phyloP scores from a whole-genome alignment of 2,329 filamentous ascomycete genomes.

The Aureobasidium sp. region DNA sequence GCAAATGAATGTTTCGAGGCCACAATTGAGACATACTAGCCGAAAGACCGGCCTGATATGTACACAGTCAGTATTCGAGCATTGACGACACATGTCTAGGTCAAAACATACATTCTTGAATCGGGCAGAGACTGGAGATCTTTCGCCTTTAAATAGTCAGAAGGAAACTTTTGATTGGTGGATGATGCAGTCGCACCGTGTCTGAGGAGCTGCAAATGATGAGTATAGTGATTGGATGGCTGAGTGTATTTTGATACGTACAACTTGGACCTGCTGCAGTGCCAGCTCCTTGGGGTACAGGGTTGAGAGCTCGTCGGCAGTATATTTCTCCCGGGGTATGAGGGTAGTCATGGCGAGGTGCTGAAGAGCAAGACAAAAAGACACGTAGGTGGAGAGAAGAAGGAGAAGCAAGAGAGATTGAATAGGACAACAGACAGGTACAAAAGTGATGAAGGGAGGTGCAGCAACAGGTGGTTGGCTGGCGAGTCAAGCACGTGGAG shows the following conservation, averaged over 20 bases:
- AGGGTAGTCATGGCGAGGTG: slow-evolving; percentile 64
- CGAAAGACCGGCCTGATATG: slow-evolving; percentile 38
- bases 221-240: background rate
- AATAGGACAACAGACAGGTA: background rate
- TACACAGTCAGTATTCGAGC: background rate
- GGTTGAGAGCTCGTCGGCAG: slow-evolving; percentile 64
- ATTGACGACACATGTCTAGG: background rate
- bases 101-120: slow-evolving; percentile 68
- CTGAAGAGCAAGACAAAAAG: background rate
- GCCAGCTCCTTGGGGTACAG: slow-evolving; percentile 76
- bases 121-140: slow-evolving; percentile 77
- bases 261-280: slow-evolving; percentile 82
- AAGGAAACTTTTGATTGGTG: background rate
- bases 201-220: slow-evolving; percentile 19
- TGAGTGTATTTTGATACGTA: slow-evolving; percentile 29
- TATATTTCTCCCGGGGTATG: slow-evolving; percentile 65
- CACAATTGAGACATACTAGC: slow-evolving; percentile 31
- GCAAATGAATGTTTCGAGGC: background rate
- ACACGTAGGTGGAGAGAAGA: background rate
- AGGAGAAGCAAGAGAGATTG: background rate
- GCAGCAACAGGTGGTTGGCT: background rate
- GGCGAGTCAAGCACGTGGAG: background rate
- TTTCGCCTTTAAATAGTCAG: slow-evolving; percentile 39
- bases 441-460: background rate
- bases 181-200: slow-evolving; percentile 19